Percentiles rank a stretch among this genome's conserved stretches.
Evolutionary conservation across 2,329 filamentous ascomycete genomes (phyloP).

Genomic region (Tetracladium maxilliforme): DNA sequence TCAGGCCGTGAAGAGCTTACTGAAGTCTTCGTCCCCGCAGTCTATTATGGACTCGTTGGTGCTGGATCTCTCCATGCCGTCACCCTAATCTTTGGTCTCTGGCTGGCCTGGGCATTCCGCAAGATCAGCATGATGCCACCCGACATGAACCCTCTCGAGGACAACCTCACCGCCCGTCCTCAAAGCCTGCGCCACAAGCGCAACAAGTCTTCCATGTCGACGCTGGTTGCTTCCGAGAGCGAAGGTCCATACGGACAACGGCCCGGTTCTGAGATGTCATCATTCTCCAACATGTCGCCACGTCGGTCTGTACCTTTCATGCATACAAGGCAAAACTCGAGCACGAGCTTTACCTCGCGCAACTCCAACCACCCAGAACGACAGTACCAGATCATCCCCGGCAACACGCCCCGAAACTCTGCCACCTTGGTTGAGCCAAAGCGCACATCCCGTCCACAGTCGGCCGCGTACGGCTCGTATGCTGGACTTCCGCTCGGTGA

Average conservation of each 20-base stretch:
- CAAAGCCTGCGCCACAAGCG: conserved; percentile 71
- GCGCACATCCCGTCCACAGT: conserved; percentile 23
- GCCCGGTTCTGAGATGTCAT: no score
- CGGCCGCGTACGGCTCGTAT: conserved; percentile 1
- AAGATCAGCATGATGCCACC: conserved; percentile 73
- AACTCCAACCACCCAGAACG: conserved; percentile 36
- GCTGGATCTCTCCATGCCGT: conserved; percentile 55
- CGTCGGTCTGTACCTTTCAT: no score
- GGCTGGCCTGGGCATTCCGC: conserved; percentile 64
- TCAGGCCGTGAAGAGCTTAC: conserved; percentile 34
- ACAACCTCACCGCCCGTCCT: conserved; percentile 60
- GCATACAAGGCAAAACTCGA: no score
- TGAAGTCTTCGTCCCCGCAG: conserved; percentile 44
- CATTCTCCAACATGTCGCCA: no score
- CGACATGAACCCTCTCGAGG: conserved; percentile 89
- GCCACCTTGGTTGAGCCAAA: conserved; percentile 28
- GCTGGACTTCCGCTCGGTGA: no score
- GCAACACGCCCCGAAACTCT: conserved; percentile 27
- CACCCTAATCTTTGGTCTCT: conserved; percentile 57
- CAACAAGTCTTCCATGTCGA: conserved; percentile 35
- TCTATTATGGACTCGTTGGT: conserved; percentile 53
- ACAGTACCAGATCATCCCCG: conserved; percentile 34
- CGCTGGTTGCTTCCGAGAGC: conserved; percentile 1
- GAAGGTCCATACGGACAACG: background rate
- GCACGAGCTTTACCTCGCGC: no score